A percentile compares a stretch with the other conserved stretches of the same genome.
These are phyloP conservation scores for Leavenworthia alabamica DNA, from an alignment of 345 rosid species.

Conservation along the genomic window DNA sequence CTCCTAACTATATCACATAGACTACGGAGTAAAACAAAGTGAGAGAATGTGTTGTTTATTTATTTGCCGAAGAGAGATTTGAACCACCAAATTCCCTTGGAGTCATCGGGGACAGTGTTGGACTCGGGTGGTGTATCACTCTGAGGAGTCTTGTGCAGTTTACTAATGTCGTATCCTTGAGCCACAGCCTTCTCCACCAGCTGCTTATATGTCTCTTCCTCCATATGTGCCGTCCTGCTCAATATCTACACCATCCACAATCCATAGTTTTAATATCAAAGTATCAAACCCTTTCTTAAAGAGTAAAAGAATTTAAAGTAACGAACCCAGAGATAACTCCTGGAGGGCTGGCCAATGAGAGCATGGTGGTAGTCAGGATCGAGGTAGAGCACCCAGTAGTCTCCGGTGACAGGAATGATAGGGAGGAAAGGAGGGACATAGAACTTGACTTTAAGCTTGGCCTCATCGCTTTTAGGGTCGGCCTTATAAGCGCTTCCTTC, in stretches of 20 bases:
- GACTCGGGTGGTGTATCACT: slow-evolving; percentile 52
- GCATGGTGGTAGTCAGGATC: slow-evolving; percentile 64
- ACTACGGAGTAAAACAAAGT: not conserved
- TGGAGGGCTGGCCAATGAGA: slow-evolving; percentile 67
- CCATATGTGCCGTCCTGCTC: slow-evolving; percentile 52
- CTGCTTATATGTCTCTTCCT: slow-evolving; percentile 51
- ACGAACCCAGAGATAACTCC: slow-evolving; percentile 73
- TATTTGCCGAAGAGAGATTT: slow-evolving; percentile 63
- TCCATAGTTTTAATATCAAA: not conserved
- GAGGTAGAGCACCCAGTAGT: slow-evolving; percentile 74
- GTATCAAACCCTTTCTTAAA: not conserved
- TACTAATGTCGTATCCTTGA: slow-evolving; percentile 64
- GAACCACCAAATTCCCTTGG: slow-evolving; percentile 86
- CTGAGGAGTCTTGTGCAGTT: slow-evolving; percentile 76
- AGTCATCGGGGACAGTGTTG: slow-evolving; percentile 44
- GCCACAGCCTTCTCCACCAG: slow-evolving; percentile 57
- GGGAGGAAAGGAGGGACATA: slow-evolving; percentile 86
- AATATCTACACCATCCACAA: slow-evolving; percentile 42
- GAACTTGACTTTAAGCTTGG: slow-evolving; percentile 86
- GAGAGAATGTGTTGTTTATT: not conserved
- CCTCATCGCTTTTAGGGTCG: slow-evolving; percentile 69
- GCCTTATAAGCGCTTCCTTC: slow-evolving; percentile 75
- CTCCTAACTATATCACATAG: too few species aligned
- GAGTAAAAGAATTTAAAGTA: too few species aligned
- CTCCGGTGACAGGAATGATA: slow-evolving; percentile 65